Evolutionary conservation across 164 flowering plant genomes (phyloP).

Genomic region (Magnolia kwangsiensis): DNA sequence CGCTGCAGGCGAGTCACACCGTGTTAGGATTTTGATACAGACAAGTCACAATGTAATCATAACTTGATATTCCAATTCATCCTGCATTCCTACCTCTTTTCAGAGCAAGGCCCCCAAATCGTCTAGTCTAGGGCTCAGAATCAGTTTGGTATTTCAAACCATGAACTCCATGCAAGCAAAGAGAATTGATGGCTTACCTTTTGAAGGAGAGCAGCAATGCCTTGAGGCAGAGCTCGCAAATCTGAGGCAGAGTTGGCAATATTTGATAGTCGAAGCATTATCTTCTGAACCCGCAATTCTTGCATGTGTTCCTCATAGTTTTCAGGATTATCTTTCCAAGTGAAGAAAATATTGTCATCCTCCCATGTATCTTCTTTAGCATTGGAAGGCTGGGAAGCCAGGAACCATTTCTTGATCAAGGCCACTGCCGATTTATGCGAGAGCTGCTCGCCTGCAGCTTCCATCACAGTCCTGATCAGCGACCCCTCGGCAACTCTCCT

Average conservation of each 20-base stretch:
- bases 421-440: slow-evolving; percentile 58
- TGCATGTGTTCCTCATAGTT: slow-evolving; percentile 66
- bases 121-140: neutral
- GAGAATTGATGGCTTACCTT: slow-evolving; percentile 47
- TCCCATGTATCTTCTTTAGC: slow-evolving; percentile 54
- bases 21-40: neutral
- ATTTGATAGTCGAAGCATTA: slow-evolving; percentile 58
- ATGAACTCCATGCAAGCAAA: slow-evolving; percentile 3
- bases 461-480: slow-evolving; percentile 48
- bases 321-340: slow-evolving; percentile 64
- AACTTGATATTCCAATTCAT: neutral
- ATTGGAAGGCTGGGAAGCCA: slow-evolving; percentile 32
- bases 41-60: neutral
- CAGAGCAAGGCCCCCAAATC: neutral
- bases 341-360: slow-evolving; percentile 73
- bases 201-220: slow-evolving; percentile 71
- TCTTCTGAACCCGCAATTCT: slow-evolving; percentile 72
- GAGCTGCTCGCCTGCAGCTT: slow-evolving; percentile 78
- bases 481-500: slow-evolving; percentile 73
- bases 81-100: neutral
- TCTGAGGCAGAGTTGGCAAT: slow-evolving; percentile 65
- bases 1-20: neutral
- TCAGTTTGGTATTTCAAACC: neutral
- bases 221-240: slow-evolving; percentile 81
- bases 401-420: slow-evolving; percentile 73